phyloP scores from a whole-genome alignment of 495 filamentous ascomycete genomes.

The Neurospora africana region DNA sequence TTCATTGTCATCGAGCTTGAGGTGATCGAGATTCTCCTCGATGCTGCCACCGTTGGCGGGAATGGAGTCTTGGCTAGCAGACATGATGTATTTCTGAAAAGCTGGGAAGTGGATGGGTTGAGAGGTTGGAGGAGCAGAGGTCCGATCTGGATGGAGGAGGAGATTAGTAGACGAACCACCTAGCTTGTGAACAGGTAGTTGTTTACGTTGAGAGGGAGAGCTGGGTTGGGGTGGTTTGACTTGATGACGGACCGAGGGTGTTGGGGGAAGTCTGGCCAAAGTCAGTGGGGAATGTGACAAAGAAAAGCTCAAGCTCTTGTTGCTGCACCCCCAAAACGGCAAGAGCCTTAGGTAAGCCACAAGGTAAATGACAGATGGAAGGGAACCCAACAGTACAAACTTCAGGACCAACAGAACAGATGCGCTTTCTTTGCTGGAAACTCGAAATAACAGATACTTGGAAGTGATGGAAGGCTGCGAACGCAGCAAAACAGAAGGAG shows the following conservation, averaged over 20 bases:
- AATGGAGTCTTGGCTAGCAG: conserved; percentile 34
- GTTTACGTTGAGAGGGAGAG: not conserved
- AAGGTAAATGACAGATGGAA: not conserved
- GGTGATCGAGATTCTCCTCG: conserved; percentile 36
- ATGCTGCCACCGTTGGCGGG: conserved; percentile 36
- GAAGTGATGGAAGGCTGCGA: conserved; percentile 5
- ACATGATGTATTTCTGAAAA: conserved; percentile 29
- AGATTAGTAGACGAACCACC: not conserved
- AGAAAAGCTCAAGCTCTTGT: not conserved
- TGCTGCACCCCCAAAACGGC: not conserved
- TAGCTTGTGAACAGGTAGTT: not conserved
- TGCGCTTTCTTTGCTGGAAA: not conserved
- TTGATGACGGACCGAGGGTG: not conserved
- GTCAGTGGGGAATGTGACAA: not conserved
- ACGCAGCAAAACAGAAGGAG: conserved; percentile 10
- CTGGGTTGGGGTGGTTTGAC: not conserved
- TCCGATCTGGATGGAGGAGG: not conserved
- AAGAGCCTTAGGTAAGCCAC: not conserved
- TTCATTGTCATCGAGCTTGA: conserved; percentile 42
- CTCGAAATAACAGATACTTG: not conserved
- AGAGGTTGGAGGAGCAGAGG: not conserved
- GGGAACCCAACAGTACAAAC: not conserved
- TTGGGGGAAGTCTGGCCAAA: not conserved
- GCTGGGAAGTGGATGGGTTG: not conserved
- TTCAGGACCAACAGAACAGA: not conserved